Conservation (phyloP, 2,329 filamentous ascomycete genomes). For the Ophiostoma populinum region DNA sequence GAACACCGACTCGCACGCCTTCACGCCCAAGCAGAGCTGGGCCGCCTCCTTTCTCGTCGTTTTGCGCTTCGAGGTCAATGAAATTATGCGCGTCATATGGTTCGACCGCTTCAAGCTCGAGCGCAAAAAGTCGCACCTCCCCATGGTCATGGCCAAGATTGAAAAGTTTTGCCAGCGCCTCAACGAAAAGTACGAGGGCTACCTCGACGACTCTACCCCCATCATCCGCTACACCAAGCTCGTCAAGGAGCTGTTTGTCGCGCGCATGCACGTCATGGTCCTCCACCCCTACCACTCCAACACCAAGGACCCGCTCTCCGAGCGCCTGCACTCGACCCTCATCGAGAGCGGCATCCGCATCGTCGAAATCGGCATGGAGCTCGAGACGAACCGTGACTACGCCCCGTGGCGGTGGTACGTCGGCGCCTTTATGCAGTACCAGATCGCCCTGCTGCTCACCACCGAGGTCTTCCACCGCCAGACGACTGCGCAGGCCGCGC, state of each 20-base stretch:
- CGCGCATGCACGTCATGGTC: slow-evolving; percentile 47
- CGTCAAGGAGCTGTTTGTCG: slow-evolving; percentile 46
- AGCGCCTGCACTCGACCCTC: slow-evolving; percentile 44
- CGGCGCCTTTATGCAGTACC: slow-evolving; percentile 57
- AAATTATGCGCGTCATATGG: slow-evolving; percentile 56
- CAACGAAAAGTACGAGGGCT: slow-evolving; percentile 45
- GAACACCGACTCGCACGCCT: slow-evolving; percentile 25
- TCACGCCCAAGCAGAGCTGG: slow-evolving; percentile 27
- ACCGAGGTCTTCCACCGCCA: slow-evolving; percentile 47
- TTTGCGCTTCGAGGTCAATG: slow-evolving; percentile 55
- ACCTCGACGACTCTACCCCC: slow-evolving; percentile 41
- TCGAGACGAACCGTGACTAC: slow-evolving; percentile 29
- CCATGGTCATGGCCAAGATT: slow-evolving; percentile 47
- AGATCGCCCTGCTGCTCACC: slow-evolving; percentile 50
- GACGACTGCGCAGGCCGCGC: slow-evolving; percentile 37
- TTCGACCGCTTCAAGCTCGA: slow-evolving; percentile 50
- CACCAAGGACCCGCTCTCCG: slow-evolving; percentile 32
- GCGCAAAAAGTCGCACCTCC: slow-evolving; percentile 40
- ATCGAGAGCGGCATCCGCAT: slow-evolving; percentile 41
- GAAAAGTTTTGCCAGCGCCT: slow-evolving; percentile 50
- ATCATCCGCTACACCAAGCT: slow-evolving; percentile 46
- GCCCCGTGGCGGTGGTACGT: slow-evolving; percentile 51
- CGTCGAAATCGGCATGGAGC: slow-evolving; percentile 28
- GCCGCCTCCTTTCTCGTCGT: slow-evolving; percentile 51
- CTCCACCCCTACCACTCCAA: slow-evolving; percentile 48